Conservation (phyloP, 768 basidiomycete genomes). For the Lactifluus piperatus region DNA sequence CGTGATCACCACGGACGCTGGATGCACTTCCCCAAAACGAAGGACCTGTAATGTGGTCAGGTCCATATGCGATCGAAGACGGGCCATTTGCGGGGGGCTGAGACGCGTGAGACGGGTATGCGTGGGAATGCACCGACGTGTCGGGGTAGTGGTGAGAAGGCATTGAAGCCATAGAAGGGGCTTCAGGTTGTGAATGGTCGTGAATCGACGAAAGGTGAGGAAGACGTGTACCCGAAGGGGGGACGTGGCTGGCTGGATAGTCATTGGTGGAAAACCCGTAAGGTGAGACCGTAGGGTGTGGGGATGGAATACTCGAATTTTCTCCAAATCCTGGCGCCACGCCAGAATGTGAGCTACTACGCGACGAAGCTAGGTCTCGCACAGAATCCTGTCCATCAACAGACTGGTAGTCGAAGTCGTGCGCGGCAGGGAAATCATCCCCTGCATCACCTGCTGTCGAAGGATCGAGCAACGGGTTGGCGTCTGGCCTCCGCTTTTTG, state of each 20-base stretch:
- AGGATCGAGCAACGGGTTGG: slow-evolving; percentile 27
- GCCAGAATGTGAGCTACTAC: slow-evolving; percentile 20
- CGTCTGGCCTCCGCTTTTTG: slow-evolving; percentile 43
- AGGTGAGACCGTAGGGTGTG: slow-evolving; percentile 14
- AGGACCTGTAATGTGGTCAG: slow-evolving; percentile 5
- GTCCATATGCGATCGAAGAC: slow-evolving; percentile 5
- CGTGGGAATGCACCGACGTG: slow-evolving; percentile 14
- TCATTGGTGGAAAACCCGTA: slow-evolving; percentile 15
- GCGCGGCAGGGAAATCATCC: slow-evolving; percentile 23
- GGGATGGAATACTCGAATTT: slow-evolving; percentile 10
- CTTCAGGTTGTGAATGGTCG: slow-evolving; percentile 8
- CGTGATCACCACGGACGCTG: slow-evolving; percentile 6
- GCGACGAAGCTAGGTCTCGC: slow-evolving; percentile 23
- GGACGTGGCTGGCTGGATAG: slow-evolving; percentile 15
- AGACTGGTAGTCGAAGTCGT: slow-evolving; percentile 31
- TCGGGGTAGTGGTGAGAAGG: slow-evolving; percentile 8
- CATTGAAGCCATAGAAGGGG: slow-evolving; percentile 4
- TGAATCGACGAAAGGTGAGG: slow-evolving; percentile 18
- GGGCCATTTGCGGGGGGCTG: not conserved
- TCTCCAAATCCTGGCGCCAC: slow-evolving; percentile 17
- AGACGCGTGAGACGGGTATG: slow-evolving; percentile 11
- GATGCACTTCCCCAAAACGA: slow-evolving; percentile 6
- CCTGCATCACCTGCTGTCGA: slow-evolving; percentile 27
- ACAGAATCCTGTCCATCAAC: slow-evolving; percentile 28
- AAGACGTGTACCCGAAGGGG: slow-evolving; percentile 13